These are phyloP conservation scores for Albugo laibachii DNA, from an alignment of 352 stramenopile genomes.

Conservation along the genomic window DNA sequence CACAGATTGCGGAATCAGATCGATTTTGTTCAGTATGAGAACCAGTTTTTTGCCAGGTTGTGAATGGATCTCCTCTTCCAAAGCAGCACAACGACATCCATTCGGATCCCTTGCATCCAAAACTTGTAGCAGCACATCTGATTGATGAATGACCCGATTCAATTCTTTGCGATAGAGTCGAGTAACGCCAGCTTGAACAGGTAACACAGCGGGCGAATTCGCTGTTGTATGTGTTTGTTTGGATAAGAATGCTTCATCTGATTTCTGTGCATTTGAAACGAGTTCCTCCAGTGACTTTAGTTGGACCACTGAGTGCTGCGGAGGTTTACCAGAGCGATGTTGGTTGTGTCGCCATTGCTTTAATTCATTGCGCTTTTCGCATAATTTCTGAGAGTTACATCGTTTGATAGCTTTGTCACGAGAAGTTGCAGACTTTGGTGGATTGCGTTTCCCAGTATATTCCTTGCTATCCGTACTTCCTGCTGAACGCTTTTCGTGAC, in stretches of 20 bases:
- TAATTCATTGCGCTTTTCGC: conserved; percentile 45
- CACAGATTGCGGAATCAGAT: conserved; percentile 92
- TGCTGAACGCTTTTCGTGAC: too few relatives aligned
- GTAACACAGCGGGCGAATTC: conserved; percentile 60
- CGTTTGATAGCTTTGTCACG: conserved; percentile 15
- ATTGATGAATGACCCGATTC: conserved; percentile 91
- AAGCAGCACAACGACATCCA: conserved; percentile 80
- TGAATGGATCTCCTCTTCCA: conserved; percentile 89
- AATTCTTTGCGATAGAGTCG: conserved; percentile 89
- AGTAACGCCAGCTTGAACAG: conserved; percentile 29
- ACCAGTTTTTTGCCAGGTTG: conserved; percentile 92
- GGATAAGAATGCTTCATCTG: conserved; percentile 18
- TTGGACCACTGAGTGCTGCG: conserved; percentile 5
- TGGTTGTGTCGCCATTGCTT: conserved; percentile 21
- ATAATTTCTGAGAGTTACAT: conserved; percentile 21
- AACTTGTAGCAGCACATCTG: conserved; percentile 94
- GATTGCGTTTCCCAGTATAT: too few relatives aligned
- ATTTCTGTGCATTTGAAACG: conserved; percentile 20
- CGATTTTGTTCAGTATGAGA: conserved; percentile 98
- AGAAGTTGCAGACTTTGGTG: too few relatives aligned
- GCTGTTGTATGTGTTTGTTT: conserved; percentile 10
- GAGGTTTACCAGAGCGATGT: conserved; percentile 10
- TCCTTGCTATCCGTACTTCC: too few relatives aligned
- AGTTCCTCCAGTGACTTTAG: conserved; percentile 27
- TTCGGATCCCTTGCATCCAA: conserved; percentile 95